Evolutionary conservation across 306 rosid species (phyloP).

Genomic region (Ormosia emarginata): DNA sequence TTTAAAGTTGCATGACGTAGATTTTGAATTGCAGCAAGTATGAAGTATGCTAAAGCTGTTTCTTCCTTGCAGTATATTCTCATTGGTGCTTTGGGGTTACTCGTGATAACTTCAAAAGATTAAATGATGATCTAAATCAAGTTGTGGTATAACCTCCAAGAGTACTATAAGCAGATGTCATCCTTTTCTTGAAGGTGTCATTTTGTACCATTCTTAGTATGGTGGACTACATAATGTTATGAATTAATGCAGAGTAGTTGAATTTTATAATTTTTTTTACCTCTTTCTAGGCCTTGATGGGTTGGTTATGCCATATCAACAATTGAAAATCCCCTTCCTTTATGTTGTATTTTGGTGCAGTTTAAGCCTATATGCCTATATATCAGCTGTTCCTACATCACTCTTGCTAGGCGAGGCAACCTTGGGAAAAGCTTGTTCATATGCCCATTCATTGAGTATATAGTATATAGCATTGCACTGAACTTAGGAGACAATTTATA

Average conservation of each 20-base stretch:
- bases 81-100: slow-evolving; percentile 88
- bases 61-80: slow-evolving; percentile 73
- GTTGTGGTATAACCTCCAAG: slow-evolving; percentile 8
- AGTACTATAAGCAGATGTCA: neutral
- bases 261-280: slow-evolving; percentile 12
- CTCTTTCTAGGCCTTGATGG: neutral
- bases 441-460: too few relatives aligned
- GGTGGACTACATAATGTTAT: slow-evolving; percentile 16
- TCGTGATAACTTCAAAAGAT: slow-evolving; percentile 88
- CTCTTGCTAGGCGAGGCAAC: too few relatives aligned
- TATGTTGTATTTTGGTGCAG: neutral
- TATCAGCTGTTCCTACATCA: neutral
- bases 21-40: slow-evolving; percentile 4
- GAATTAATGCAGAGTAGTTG: slow-evolving; percentile 29
- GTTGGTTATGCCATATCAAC: neutral
- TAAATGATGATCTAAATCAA: slow-evolving; percentile 23
- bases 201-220: slow-evolving; percentile 32
- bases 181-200: slow-evolving; percentile 17
- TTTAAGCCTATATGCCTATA: neutral
- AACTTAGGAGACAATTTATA: too few relatives aligned
- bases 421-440: too few relatives aligned
- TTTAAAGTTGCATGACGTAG: neutral
- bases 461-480: too few relatives aligned
- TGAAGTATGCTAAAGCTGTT: slow-evolving; percentile 16
- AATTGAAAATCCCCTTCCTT: neutral